Base-by-base conservation (phyloP, 371 early-diverging fungal genomes). In the Haplosporangium sp. region DNA sequence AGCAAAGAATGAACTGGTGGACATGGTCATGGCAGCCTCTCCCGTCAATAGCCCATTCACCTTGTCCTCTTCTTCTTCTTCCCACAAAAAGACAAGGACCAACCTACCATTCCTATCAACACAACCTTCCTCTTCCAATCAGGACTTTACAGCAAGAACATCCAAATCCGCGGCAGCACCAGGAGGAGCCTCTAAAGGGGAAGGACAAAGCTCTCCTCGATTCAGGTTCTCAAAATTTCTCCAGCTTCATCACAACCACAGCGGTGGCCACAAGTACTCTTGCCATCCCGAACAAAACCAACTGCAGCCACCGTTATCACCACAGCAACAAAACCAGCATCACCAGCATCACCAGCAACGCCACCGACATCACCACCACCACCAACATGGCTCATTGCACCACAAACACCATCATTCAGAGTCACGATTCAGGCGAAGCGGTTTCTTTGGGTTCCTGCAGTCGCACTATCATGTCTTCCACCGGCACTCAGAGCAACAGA, bases 401-500 rank as follows among this genome's bases (percentile, higher is more conserved):
- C 56, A 69, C 23, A 74, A 74, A 42, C 42, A 61, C 53, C 38
- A 51, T 14, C 64, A 20, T 40, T 52, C 59, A 9, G 46, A 50
- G 2, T 20, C 63, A 18, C 60, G 74, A n/a, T 64, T 68, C n/a
- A 62, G 71, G 23, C 64, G 72, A 53, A 63, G 80, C 11, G 67
- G 60, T 10, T 71, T 77, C 41, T 57, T 79, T 58, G 66, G 69
- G 2, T 79, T 73, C 46, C 54, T 79, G 21, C 73, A 79, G 36
- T 73, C 80, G 8, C 73, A 79, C n/a, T 79, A 79, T 18, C 73
- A 72, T 68, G 65, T 57, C 16, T 65, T 79, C 16, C 80, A 79
- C 47, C 68, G 61, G 12, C 73, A 60, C 5, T 47, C 58, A 5
- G 53, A 41, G 2, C 58, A 64, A 6, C 45, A 58, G 14, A 13